Evolutionary conservation across 306 rosid genomes (phyloP).

Genomic region (Delonix regia): DNA sequence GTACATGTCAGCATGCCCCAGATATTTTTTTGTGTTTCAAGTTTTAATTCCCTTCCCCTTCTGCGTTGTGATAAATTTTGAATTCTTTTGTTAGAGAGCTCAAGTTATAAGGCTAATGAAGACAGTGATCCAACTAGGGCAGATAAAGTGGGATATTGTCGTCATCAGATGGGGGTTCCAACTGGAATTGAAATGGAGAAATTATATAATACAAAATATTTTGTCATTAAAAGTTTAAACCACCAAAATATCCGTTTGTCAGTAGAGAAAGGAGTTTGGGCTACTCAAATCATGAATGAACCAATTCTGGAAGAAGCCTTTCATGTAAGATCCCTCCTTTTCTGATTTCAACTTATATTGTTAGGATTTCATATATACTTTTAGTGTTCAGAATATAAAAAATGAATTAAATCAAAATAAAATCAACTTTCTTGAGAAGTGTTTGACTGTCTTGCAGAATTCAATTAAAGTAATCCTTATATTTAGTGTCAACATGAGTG

Average conservation of each 20-base stretch:
- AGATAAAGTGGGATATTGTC: constrained; percentile 46
- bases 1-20: not conserved
- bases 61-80: constrained; percentile 20
- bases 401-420: not conserved
- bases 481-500: constrained; percentile 88
- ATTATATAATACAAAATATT: constrained; percentile 52
- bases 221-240: constrained; percentile 76
- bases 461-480: constrained; percentile 69
- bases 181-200: constrained; percentile 49
- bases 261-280: constrained; percentile 83
- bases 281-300: constrained; percentile 87
- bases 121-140: constrained; percentile 44
- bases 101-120: constrained; percentile 56
- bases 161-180: constrained; percentile 42
- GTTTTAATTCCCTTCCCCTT: constrained; percentile 6
- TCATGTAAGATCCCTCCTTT: constrained; percentile 57
- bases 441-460: constrained; percentile 65
- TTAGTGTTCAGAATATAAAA: not conserved
- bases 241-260: constrained; percentile 67
- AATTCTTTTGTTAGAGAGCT: constrained; percentile 57
- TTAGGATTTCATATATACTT: constrained; percentile 21
- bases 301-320: constrained; percentile 78
- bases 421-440: constrained; percentile 40
- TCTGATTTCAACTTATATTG: constrained; percentile 21
- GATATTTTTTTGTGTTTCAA: not conserved